Evolutionary conservation across 108 stramenopile genomes (phyloP).

Genomic region (Stephanodiscus minutulus): DNA sequence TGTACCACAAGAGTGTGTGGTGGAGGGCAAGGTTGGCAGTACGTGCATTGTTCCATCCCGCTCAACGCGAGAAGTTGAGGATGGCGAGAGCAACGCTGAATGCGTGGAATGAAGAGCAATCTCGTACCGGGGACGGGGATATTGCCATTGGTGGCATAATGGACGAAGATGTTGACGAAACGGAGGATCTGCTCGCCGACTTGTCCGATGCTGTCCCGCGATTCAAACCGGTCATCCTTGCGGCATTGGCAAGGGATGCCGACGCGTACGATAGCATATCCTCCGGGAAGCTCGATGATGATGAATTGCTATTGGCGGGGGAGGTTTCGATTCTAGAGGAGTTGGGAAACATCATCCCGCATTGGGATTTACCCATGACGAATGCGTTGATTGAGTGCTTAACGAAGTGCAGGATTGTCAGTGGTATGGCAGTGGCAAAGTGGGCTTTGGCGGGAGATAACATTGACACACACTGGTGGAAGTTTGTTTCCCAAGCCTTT

Average conservation of each 20-base stretch:
- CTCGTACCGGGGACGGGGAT: slow-evolving; percentile 17
- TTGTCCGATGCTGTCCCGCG: slow-evolving; percentile 45
- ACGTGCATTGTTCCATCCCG: slow-evolving; percentile 46
- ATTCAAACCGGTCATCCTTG: slow-evolving; percentile 54
- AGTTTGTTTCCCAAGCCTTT: slow-evolving; percentile 47
- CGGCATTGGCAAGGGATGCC: slow-evolving; percentile 57
- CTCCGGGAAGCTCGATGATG: slow-evolving; percentile 40
- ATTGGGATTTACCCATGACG: slow-evolving; percentile 32
- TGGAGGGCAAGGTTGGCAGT: slow-evolving; percentile 45
- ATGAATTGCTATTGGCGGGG: slow-evolving; percentile 48
- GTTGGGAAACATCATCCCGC: slow-evolving; percentile 39
- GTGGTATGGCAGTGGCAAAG: slow-evolving; percentile 46
- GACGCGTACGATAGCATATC: slow-evolving; percentile 46
- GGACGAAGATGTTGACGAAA: slow-evolving; percentile 49
- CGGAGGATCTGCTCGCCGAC: slow-evolving; percentile 52
- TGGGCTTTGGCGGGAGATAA: slow-evolving; percentile 60
- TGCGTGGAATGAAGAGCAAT: slow-evolving; percentile 24
- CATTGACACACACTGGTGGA: slow-evolving; percentile 55
- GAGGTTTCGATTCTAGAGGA: slow-evolving; percentile 49
- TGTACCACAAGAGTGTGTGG: slow-evolving; percentile 39
- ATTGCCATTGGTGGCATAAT: slow-evolving; percentile 61
- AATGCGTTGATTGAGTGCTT: slow-evolving; percentile 48
- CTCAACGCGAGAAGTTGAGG: slow-evolving; percentile 20
- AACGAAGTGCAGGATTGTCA: slow-evolving; percentile 47
- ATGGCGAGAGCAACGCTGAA: slow-evolving; percentile 17